Evolutionary conservation across 2,329 filamentous ascomycete species (phyloP).

Genomic region (Penicillium glabrum): DNA sequence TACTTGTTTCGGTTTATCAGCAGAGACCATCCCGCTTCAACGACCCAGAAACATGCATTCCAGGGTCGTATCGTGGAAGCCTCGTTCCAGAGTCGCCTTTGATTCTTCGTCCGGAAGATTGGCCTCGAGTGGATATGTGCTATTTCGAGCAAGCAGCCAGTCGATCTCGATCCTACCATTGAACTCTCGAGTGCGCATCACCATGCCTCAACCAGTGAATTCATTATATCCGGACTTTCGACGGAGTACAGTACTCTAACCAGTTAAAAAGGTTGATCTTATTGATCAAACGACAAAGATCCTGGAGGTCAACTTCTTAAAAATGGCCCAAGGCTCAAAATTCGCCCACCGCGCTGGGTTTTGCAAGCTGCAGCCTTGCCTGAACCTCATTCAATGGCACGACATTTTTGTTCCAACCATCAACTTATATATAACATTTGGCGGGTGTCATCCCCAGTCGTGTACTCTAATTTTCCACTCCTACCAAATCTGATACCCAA

Average conservation of each 20-base stretch:
- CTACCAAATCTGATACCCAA: background rate
- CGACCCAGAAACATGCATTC: background rate
- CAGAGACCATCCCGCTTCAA: background rate
- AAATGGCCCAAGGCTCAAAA: background rate
- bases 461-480: background rate
- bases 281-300: background rate
- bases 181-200: background rate
- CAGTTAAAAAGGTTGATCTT: background rate
- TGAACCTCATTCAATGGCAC: background rate
- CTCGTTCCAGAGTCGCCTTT: background rate
- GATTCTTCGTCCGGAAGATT: background rate
- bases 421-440: background rate
- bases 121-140: background rate
- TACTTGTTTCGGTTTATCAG: background rate
- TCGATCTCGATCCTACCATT: conserved; percentile 1
- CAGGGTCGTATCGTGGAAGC: conserved; percentile 2
- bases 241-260: background rate
- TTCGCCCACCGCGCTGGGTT: background rate
- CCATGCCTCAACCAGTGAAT: background rate
- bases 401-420: background rate
- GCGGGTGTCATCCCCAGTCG: background rate
- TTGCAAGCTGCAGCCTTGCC: background rate
- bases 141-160: conserved; percentile 6
- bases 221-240: background rate
- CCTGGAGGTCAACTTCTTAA: background rate